Conservation (phyloP, 345 rosid genomes). For the Brassica juncea region DNA sequence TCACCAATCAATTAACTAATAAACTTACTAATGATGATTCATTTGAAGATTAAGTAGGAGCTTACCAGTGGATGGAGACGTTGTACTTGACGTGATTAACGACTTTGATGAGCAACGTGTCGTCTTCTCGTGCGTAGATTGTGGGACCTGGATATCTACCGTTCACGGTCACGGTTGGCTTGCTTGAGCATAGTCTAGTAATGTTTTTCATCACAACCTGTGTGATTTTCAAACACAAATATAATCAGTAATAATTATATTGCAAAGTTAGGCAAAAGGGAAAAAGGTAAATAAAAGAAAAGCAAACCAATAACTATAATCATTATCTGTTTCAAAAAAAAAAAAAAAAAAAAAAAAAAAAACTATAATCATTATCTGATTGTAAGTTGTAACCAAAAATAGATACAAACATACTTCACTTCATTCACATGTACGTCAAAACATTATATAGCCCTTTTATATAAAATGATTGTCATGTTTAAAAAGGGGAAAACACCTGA, state of each 20-base stretch:
- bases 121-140: conserved; percentile 81
- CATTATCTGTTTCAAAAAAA: too few relatives aligned
- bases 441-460: background rate
- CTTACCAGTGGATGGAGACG: conserved; percentile 81
- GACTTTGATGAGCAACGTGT: conserved; percentile 77
- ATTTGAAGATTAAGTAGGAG: background rate
- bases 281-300: background rate
- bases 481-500: background rate
- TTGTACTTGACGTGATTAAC: conserved; percentile 84
- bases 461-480: conserved; percentile 7
- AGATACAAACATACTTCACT: background rate
- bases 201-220: conserved; percentile 73
- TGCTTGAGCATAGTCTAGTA: conserved; percentile 70
- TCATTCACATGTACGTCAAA: background rate
- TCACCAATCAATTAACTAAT: background rate
- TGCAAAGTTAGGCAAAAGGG: background rate
- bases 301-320: background rate
- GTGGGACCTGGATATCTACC: conserved; percentile 89
- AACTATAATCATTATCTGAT: conserved; percentile 15
- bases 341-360: too few relatives aligned
- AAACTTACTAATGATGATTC: background rate
- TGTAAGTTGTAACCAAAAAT: conserved; percentile 17
- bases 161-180: conserved; percentile 82
- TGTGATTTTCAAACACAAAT: conserved; percentile 19
- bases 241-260: conserved; percentile 4